Base-by-base conservation (phyloP, 2,329 filamentous ascomycete species). In the Fusarium torulosum region DNA sequence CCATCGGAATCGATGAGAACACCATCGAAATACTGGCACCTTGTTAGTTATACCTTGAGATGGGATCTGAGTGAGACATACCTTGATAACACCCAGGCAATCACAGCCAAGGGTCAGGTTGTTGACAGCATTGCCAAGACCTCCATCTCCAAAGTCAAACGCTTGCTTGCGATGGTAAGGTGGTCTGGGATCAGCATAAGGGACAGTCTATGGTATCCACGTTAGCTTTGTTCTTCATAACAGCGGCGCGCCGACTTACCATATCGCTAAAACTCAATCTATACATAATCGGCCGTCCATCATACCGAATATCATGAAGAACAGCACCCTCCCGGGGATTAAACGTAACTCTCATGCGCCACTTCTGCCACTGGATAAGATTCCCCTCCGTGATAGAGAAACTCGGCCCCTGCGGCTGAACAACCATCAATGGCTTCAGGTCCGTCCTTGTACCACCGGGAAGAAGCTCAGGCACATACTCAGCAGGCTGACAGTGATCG, bases 81-180 rank as follows among this genome's bases (percentile, higher is more conserved):
- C 75, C 69, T 78, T 79, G 74, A 91, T 91, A 1, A 86, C 81
- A 7, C 90, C 90, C 0, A 92, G 81, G 67, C 90, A 89, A 71
- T 91, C 90, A 58, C 90, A 91, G 9, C 90, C 89, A 1, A 91
- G 81, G 3, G 80, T 79, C 2, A 92, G 81, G 60, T 90, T 90
- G 75, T 92, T 92, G 20, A 88, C 87, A 49, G 83, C 87, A 64
- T 87, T 82, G 1, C 89, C 90, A 6, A 86, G 85, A 13, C 89
- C 89, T 25, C 86, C 88, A 57, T 91, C 88, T 2, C 90, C 90
- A 60, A 91, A 86, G 69, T 92, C 90, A 65, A 92, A 92, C 0
- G 90, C 90, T 17, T 87, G 85, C 73, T 92, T 92, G 21, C 88
- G 83, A 19, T 88, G 87, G 72, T 70, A 91, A 0, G 89, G 89